These are phyloP conservation scores for Vitis rotundifolia DNA, from an alignment of 164 flowering plant genomes.

Conservation along the genomic window DNA sequence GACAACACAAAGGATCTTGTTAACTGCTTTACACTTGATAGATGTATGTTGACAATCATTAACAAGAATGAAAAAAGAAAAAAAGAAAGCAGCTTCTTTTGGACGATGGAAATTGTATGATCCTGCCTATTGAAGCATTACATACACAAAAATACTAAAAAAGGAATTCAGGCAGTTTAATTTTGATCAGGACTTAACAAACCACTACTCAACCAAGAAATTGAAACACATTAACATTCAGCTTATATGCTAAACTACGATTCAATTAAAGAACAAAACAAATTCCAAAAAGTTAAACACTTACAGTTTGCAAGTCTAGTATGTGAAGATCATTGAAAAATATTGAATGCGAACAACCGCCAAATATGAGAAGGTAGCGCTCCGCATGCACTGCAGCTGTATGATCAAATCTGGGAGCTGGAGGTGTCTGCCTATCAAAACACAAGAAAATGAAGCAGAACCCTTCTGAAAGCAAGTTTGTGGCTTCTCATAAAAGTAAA, in stretches of 20 bases:
- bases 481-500: background rate
- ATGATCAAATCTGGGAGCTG: slow-evolving; percentile 93
- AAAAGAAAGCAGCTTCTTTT: no score
- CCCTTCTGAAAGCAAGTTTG: slow-evolving; percentile 9
- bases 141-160: no score
- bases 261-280: background rate
- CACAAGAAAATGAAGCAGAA: slow-evolving; percentile 31
- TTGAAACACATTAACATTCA: background rate
- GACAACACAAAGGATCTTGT: no score
- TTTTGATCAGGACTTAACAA: no score
- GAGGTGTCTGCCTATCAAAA: slow-evolving; percentile 72
- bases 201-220: no score
- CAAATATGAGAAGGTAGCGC: slow-evolving; percentile 83
- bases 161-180: no score
- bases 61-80: no score
- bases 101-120: no score
- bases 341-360: slow-evolving; percentile 89
- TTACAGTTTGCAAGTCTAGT: slow-evolving; percentile 82
- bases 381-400: slow-evolving; percentile 76
- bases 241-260: no score
- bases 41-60: no score
- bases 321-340: slow-evolving; percentile 89
- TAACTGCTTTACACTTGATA: no score
- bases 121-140: no score
- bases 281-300: slow-evolving; percentile 19